Evolutionary conservation across 768 basidiomycete genomes (phyloP).

Genomic region (Amanita polypyramis): DNA sequence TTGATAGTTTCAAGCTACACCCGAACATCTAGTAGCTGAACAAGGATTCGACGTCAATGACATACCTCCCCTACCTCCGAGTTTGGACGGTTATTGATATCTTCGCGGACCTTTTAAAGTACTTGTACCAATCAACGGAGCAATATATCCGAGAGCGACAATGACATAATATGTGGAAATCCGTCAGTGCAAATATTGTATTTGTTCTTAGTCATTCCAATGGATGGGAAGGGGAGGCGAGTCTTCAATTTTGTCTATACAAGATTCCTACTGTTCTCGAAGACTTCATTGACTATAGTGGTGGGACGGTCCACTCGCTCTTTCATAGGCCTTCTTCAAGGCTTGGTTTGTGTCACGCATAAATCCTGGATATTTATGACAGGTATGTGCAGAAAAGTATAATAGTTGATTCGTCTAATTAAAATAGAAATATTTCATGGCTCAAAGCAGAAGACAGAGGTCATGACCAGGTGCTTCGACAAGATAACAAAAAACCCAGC

Average conservation of each 20-base stretch:
- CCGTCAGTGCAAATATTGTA: conserved; percentile 26
- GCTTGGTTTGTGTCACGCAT: conserved; percentile 4
- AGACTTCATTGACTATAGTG: conserved; percentile 7
- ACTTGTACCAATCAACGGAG: conserved; percentile 28
- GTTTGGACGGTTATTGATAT: conserved; percentile 31
- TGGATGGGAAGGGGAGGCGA: conserved; percentile 50
- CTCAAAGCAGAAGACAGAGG: background rate
- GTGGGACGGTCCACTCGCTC: conserved; percentile 1
- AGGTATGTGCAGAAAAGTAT: background rate
- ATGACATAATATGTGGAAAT: conserved; percentile 28
- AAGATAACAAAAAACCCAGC: conserved; percentile 33
- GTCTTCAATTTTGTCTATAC: conserved; percentile 38
- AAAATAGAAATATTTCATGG: background rate
- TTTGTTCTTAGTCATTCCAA: conserved; percentile 46
- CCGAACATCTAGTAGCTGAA: background rate
- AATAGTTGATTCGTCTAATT: no score
- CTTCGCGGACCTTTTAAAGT: conserved; percentile 36
- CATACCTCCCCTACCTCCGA: conserved; percentile 29
- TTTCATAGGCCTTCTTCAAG: conserved; percentile 2
- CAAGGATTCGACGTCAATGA: background rate
- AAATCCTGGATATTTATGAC: background rate
- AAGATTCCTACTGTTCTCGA: conserved; percentile 24
- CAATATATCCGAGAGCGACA: conserved; percentile 34
- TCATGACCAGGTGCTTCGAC: conserved; percentile 26
- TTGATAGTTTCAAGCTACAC: conserved; percentile 6